A percentile compares a stretch with the other conserved stretches of the same genome.
Evolutionary conservation across 345 rosid species (phyloP).

Genomic region (Reutealis trisperma): DNA sequence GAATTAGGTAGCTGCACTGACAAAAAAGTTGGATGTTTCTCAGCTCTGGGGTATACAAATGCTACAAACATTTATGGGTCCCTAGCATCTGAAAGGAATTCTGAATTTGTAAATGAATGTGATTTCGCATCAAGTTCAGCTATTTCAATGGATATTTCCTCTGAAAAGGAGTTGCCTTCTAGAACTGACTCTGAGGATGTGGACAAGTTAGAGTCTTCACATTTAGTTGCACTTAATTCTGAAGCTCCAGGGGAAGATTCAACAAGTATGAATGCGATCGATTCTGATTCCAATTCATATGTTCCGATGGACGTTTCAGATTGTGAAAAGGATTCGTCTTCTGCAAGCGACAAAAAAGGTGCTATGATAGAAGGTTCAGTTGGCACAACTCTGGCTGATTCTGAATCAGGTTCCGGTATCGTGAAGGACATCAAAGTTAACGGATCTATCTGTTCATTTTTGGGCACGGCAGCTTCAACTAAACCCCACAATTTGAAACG

Average conservation of each 20-base stretch:
- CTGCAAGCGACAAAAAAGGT: constrained; percentile 12
- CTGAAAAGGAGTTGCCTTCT: constrained; percentile 27
- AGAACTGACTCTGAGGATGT: constrained; percentile 15
- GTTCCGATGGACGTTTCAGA: constrained; percentile 16
- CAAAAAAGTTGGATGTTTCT: constrained; percentile 30
- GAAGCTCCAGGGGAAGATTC: constrained; percentile 8
- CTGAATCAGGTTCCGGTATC: constrained; percentile 7
- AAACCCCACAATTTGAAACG: constrained; percentile 20
- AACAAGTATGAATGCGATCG: constrained; percentile 1
- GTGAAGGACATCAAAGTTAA: constrained; percentile 24
- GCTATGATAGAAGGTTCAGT: constrained; percentile 13
- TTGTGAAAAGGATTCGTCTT: constrained; percentile 6
- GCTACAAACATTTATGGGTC: constrained; percentile 16
- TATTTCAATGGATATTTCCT: constrained; percentile 27
- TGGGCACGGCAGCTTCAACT: constrained; percentile 13
- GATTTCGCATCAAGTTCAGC: constrained; percentile 12
- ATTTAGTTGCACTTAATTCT: background rate
- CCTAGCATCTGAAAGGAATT: constrained; percentile 17
- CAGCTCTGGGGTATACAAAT: constrained; percentile 15
- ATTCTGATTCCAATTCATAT: constrained; percentile 24
- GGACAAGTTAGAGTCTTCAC: background rate
- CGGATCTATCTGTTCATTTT: constrained; percentile 2
- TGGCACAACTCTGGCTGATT: background rate
- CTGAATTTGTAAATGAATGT: constrained; percentile 12
- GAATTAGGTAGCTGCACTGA: constrained; percentile 21